A percentile compares a stretch with the other conserved stretches of the same genome.
Evolutionary conservation across 345 rosid genomes (phyloP).

Genomic region (Tarenaya hassleriana): DNA sequence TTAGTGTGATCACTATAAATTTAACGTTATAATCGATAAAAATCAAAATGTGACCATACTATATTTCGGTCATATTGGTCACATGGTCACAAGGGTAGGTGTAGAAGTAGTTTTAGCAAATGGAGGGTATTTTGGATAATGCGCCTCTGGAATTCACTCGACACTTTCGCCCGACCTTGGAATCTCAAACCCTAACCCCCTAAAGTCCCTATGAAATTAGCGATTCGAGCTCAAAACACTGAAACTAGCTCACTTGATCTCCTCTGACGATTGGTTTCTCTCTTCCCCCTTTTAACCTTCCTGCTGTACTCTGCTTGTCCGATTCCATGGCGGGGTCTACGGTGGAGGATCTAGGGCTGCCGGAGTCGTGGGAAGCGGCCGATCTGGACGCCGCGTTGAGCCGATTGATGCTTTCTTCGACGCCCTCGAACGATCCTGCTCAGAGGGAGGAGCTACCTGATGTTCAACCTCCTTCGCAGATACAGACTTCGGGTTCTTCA

Average conservation of each 20-base stretch:
- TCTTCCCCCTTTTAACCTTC: background rate
- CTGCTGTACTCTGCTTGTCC: background rate
- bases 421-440: conserved; percentile 26
- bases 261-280: conserved; percentile 9
- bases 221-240: background rate
- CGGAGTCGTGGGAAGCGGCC: conserved; percentile 80
- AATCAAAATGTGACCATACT: too few species aligned
- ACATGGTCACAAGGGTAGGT: too few species aligned
- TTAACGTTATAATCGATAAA: too few species aligned
- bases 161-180: conserved; percentile 18
- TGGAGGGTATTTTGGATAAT: too few species aligned
- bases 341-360: conserved; percentile 62
- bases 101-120: too few species aligned
- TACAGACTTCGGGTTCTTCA: conserved; percentile 11
- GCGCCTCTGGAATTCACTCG: too few species aligned
- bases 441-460: conserved; percentile 20
- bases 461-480: conserved; percentile 16
- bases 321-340: conserved; percentile 55
- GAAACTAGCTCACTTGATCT: background rate
- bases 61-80: too few species aligned
- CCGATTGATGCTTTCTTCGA: conserved; percentile 47
- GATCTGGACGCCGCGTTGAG: conserved; percentile 65
- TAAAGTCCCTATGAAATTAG: conserved; percentile 19
- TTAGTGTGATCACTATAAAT: too few species aligned
- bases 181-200: conserved; percentile 17